Conservation (phyloP, 2,329 filamentous ascomycete species). For the Fonsecaea erecta region DNA sequence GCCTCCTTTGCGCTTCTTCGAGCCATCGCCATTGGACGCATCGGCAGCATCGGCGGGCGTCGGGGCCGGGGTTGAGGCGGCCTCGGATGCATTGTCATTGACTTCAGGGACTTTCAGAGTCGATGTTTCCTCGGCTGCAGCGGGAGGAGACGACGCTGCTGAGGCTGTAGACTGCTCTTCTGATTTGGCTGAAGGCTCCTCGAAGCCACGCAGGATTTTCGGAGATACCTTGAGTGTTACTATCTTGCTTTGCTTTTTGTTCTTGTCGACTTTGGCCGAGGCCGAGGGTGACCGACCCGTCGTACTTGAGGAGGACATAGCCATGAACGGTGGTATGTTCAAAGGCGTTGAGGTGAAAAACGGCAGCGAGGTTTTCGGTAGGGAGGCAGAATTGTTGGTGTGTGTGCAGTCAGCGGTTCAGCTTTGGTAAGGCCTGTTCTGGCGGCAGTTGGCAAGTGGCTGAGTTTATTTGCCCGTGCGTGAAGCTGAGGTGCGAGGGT, state of each 20-base stretch:
- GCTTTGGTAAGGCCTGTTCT: slow-evolving; percentile 28
- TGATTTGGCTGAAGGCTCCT: slow-evolving; percentile 27
- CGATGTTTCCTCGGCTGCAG: slow-evolving; percentile 41
- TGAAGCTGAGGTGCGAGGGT: slow-evolving; percentile 22
- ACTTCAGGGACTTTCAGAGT: slow-evolving; percentile 50
- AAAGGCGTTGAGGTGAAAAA: slow-evolving; percentile 1
- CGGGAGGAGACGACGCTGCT: slow-evolving; percentile 43
- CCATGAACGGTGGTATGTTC: slow-evolving; percentile 37
- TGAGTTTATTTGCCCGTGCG: slow-evolving; percentile 26
- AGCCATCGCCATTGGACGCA: slow-evolving; percentile 54
- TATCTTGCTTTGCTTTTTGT: slow-evolving; percentile 38
- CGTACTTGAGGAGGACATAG: slow-evolving; percentile 39
- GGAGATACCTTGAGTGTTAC: slow-evolving; percentile 49
- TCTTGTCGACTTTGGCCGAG: slow-evolving; percentile 41
- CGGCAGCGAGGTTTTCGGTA: slow-evolving; percentile 5
- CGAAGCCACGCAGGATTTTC: slow-evolving; percentile 45
- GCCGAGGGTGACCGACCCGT: slow-evolving; percentile 38
- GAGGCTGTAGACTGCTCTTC: slow-evolving; percentile 43
- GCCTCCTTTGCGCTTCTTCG: slow-evolving; percentile 74
- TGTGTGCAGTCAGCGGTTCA: slow-evolving; percentile 36
- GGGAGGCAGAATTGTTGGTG: slow-evolving; percentile 8
- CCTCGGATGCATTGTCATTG: slow-evolving; percentile 43
- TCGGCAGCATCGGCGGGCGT: slow-evolving; percentile 52
- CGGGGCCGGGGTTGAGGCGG: slow-evolving; percentile 45
- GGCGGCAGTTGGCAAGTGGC: slow-evolving; percentile 22